These are phyloP conservation scores for Betula pendula DNA, from an alignment of 306 rosid genomes.

Conservation along the genomic window DNA sequence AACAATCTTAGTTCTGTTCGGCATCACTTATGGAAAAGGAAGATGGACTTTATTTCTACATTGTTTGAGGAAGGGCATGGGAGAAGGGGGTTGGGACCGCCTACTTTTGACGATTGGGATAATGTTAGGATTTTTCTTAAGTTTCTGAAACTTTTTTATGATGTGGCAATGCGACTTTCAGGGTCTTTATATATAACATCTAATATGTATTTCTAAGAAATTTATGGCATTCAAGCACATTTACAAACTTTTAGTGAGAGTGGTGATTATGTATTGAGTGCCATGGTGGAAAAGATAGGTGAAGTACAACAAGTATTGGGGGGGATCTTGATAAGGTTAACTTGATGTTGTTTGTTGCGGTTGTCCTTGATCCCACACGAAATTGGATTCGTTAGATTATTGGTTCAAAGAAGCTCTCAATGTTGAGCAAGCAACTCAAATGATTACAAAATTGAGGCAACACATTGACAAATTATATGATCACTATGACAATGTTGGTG, in stretches of 20 bases:
- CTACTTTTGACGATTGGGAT: background rate
- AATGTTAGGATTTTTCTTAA: background rate
- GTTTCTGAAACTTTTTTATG: background rate
- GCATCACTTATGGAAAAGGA: too few species aligned
- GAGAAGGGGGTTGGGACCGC: background rate
- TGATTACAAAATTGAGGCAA: background rate
- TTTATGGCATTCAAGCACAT: background rate
- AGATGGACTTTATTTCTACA: too few species aligned
- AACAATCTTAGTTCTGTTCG: too few species aligned
- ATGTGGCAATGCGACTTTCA: background rate
- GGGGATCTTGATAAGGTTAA: background rate
- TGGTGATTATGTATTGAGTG: background rate
- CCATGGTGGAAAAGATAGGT: background rate
- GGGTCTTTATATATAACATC: background rate
- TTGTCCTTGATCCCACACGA: background rate
- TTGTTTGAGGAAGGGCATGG: background rate
- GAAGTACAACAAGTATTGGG: slow-evolving; percentile 13
- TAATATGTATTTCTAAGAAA: background rate
- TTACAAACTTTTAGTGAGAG: background rate
- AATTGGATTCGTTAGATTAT: background rate
- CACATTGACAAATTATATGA: background rate
- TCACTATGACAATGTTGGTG: background rate
- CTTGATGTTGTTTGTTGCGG: background rate
- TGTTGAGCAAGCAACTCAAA: background rate
- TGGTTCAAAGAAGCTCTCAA: background rate